Evolutionary conservation across 208 protist species (phyloP).

Genomic region (Trypanosoma conorhini): DNA sequence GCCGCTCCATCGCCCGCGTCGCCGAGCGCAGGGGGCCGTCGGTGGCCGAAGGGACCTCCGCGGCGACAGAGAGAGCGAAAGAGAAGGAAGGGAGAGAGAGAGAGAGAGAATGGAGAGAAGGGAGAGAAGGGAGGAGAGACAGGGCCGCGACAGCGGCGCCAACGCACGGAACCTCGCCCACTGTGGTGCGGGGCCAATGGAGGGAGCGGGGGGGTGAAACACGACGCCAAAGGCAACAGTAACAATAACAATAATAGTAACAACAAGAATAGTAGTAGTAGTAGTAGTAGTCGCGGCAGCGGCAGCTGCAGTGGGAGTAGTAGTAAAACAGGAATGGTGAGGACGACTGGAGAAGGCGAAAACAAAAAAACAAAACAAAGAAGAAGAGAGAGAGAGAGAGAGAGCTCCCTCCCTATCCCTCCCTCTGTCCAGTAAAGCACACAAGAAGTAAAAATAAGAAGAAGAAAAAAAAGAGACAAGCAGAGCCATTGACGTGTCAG

Average conservation of each 20-base stretch:
- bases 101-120: neutral
- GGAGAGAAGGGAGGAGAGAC: neutral
- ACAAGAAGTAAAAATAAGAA: too few species aligned
- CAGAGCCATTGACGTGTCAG: neutral
- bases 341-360: too few species aligned
- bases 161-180: too few species aligned
- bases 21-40: too few species aligned
- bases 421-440: too few species aligned
- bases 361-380: too few species aligned
- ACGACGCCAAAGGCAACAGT: neutral
- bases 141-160: too few species aligned
- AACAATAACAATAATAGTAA: slow-evolving; percentile 12
- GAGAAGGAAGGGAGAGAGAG: neutral
- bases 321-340: slow-evolving; percentile 1
- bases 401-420: neutral
- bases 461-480: neutral
- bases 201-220: neutral
- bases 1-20: neutral
- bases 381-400: too few species aligned
- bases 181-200: too few species aligned
- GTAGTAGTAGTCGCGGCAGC: slow-evolving; percentile 8
- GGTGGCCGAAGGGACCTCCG: neutral
- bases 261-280: neutral
- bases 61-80: neutral
- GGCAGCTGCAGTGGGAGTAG: neutral